phyloP scores from a whole-genome alignment of 2,329 filamentous ascomycete species.

The Colletotrichum godetiae region DNA sequence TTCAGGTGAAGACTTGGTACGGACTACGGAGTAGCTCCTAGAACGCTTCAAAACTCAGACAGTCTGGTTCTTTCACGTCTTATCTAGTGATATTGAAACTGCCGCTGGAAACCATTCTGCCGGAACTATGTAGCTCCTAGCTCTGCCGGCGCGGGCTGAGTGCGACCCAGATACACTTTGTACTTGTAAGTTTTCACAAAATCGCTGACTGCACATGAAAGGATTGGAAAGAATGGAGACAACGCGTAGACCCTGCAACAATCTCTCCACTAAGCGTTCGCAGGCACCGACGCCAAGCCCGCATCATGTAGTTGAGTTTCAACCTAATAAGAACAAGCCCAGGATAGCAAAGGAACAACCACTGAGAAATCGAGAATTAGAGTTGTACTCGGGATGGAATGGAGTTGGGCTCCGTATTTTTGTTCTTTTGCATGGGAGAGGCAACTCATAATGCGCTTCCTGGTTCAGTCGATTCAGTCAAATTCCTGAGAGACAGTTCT shows the following conservation, averaged over 20 bases:
- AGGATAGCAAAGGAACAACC: neutral
- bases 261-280: neutral
- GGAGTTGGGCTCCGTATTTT: neutral
- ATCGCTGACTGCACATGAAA: neutral
- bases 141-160: no score
- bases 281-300: neutral
- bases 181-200: neutral
- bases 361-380: neutral
- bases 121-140: no score
- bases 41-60: no score
- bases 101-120: no score
- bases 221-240: neutral
- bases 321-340: neutral
- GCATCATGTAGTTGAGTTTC: neutral
- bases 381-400: neutral
- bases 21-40: no score
- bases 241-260: neutral
- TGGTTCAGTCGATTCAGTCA: neutral
- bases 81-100: no score
- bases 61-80: no score
- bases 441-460: no score
- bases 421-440: no score
- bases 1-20: neutral
- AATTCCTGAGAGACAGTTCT: neutral
- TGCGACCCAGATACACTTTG: neutral